Conservation (phyloP, 2,329 filamentous ascomycete genomes). For the Mycosphaerella sp. region DNA sequence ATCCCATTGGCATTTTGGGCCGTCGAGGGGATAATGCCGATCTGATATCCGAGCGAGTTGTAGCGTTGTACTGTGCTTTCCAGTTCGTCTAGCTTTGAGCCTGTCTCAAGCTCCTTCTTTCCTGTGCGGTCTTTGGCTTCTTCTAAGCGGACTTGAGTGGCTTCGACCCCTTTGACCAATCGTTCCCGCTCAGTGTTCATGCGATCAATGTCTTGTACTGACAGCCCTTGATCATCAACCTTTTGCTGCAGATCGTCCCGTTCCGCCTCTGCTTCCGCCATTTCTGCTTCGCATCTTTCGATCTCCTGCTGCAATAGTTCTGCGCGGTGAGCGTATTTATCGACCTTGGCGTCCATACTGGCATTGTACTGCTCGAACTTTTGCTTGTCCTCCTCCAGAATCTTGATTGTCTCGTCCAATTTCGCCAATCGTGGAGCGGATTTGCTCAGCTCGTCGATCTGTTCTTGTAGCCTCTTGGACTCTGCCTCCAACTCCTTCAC, state of each 20-base stretch:
- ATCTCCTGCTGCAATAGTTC: slow-evolving; percentile 81
- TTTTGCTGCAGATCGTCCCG: slow-evolving; percentile 71
- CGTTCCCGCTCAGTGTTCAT: slow-evolving; percentile 95
- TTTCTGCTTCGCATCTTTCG: slow-evolving; percentile 66
- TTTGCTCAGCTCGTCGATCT: slow-evolving; percentile 86
- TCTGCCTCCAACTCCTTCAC: slow-evolving; percentile 81
- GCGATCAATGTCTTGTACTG: slow-evolving; percentile 96
- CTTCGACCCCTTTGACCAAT: slow-evolving; percentile 80
- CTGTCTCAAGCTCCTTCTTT: slow-evolving; percentile 84
- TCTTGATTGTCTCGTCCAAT: slow-evolving; percentile 82
- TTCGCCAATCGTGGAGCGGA: slow-evolving; percentile 75
- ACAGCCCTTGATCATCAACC: slow-evolving; percentile 89
- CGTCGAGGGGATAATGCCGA: slow-evolving; percentile 77
- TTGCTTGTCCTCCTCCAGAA: slow-evolving; percentile 86
- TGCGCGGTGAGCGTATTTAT: slow-evolving; percentile 79
- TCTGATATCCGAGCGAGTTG: slow-evolving; percentile 91
- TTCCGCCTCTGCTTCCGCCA: slow-evolving; percentile 77
- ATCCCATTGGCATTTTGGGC: slow-evolving; percentile 78
- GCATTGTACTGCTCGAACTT: slow-evolving; percentile 96
- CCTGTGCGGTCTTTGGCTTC: slow-evolving; percentile 76
- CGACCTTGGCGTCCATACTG: slow-evolving; percentile 72
- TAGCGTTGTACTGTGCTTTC: slow-evolving; percentile 84
- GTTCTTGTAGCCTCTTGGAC: slow-evolving; percentile 69
- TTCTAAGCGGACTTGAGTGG: slow-evolving; percentile 67
- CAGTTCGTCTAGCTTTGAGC: slow-evolving; percentile 80